phyloP scores from a whole-genome alignment of 2,329 filamentous ascomycete species.

The Scedosporium boydii region DNA sequence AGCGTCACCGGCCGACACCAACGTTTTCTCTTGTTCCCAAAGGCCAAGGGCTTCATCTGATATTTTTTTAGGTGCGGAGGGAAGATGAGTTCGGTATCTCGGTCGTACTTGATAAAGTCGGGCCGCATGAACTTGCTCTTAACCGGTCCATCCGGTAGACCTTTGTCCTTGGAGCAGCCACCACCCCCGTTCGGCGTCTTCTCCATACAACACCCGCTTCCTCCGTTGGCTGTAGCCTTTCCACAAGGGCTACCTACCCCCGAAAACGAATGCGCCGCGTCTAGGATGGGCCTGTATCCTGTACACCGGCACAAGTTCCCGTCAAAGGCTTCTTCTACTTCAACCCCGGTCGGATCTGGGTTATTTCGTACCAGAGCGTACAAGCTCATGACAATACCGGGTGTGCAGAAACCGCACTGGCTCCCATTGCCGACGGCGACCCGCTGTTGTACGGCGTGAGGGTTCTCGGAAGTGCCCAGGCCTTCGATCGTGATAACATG shows the following conservation, averaged over 20 bases:
- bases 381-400: conserved; percentile 95
- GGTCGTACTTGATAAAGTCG: conserved; percentile 88
- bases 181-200: conserved; percentile 36
- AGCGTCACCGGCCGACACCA: conserved; percentile 89
- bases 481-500: conserved; percentile 97
- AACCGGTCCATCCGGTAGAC: conserved; percentile 36
- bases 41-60: conserved; percentile 69
- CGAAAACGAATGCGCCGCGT: conserved; percentile 82
- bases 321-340: conserved; percentile 93
- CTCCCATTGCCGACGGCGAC: conserved; percentile 87
- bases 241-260: conserved; percentile 28
- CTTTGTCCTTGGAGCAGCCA: conserved; percentile 61
- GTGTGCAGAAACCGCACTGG: conserved; percentile 91
- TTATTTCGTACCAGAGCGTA: conserved; percentile 90
- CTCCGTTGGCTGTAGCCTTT: conserved; percentile 33
- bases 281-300: conserved; percentile 86
- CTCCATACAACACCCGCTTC: conserved; percentile 64
- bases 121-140: conserved; percentile 71
- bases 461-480: conserved; percentile 77
- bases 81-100: conserved; percentile 91
- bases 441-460: conserved; percentile 84
- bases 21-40: conserved; percentile 88
- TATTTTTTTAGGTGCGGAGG: conserved; percentile 78
- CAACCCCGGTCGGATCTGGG: conserved; percentile 63
- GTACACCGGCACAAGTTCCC: conserved; percentile 95